Conservation (phyloP, 2,329 filamentous ascomycete genomes). For the Aspergillus puulaauensis region DNA sequence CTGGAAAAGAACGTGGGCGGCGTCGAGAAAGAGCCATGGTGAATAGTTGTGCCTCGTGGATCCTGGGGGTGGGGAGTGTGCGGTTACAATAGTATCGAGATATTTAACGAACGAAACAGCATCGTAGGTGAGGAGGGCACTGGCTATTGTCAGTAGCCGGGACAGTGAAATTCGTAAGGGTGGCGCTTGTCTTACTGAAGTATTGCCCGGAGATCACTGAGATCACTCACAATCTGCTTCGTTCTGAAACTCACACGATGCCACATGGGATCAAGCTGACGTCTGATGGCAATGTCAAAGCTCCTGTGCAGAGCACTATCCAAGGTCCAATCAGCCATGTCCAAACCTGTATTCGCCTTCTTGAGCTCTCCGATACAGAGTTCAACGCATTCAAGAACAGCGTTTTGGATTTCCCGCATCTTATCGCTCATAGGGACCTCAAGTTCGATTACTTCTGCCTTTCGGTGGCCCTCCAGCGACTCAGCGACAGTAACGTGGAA, state of each 20-base stretch:
- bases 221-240: constrained; percentile 86
- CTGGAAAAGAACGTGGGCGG: constrained; percentile 90
- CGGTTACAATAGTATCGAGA: constrained; percentile 88
- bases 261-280: constrained; percentile 95
- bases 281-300: constrained; percentile 83
- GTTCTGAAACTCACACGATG: constrained; percentile 95
- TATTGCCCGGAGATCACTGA: constrained; percentile 79
- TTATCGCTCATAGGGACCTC: constrained; percentile 94
- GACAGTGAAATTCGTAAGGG: not conserved
- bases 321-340: constrained; percentile 96
- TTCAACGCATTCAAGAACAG: constrained; percentile 93
- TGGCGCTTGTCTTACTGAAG: constrained; percentile 57
- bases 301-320: constrained; percentile 90
- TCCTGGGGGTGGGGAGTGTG: constrained; percentile 82
- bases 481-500: constrained; percentile 90
- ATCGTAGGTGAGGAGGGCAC: constrained; percentile 76
- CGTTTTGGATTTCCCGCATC: constrained; percentile 92
- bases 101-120: constrained; percentile 89
- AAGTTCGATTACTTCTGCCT: constrained; percentile 94
- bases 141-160: constrained; percentile 17
- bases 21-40: constrained; percentile 94
- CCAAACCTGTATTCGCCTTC: constrained; percentile 83
- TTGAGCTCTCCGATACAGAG: constrained; percentile 91
- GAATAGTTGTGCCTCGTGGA: constrained; percentile 86
- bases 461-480: constrained; percentile 84